Evolutionary conservation across 2,329 filamentous ascomycete species (phyloP).

Genomic region (Pseudocercospora fuligena): DNA sequence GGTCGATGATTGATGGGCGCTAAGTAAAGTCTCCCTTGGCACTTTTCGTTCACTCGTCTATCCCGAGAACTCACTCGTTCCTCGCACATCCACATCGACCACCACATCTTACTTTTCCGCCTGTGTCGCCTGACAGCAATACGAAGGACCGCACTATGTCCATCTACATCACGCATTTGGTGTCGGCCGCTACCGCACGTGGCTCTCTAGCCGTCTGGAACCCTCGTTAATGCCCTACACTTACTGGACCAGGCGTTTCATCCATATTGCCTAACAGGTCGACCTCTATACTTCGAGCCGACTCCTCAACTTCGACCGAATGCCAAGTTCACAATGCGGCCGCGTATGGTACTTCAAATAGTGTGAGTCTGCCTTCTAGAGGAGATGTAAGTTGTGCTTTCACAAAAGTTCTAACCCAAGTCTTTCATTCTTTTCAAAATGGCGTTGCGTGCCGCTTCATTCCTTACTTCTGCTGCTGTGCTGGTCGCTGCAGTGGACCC

Average conservation of each 20-base stretch:
- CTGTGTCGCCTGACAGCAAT: constrained; percentile 4
- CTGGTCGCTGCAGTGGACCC: constrained; percentile 43
- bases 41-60: background rate
- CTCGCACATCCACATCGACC: background rate
- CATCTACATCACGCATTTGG: background rate
- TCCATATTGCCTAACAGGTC: background rate
- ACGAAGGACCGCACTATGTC: background rate
- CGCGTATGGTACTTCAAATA: background rate
- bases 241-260: constrained; percentile 15
- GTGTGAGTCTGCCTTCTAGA: background rate
- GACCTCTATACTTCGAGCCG: constrained; percentile 8
- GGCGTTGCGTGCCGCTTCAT: constrained; percentile 22
- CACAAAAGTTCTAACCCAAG: constrained; percentile 12
- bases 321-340: background rate
- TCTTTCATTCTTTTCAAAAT: constrained; percentile 24
- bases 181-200: constrained; percentile 9
- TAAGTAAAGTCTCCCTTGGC: background rate
- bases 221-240: background rate
- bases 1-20: background rate
- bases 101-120: background rate
- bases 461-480: constrained; percentile 36
- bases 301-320: background rate
- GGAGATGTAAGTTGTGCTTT: background rate
- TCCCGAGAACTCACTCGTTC: background rate
- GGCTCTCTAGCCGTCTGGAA: constrained; percentile 8